A percentile compares a stretch with the other conserved stretches of the same genome.
phyloP scores from a whole-genome alignment of 2,329 filamentous ascomycete genomes.

The Colletotrichum salicis region DNA sequence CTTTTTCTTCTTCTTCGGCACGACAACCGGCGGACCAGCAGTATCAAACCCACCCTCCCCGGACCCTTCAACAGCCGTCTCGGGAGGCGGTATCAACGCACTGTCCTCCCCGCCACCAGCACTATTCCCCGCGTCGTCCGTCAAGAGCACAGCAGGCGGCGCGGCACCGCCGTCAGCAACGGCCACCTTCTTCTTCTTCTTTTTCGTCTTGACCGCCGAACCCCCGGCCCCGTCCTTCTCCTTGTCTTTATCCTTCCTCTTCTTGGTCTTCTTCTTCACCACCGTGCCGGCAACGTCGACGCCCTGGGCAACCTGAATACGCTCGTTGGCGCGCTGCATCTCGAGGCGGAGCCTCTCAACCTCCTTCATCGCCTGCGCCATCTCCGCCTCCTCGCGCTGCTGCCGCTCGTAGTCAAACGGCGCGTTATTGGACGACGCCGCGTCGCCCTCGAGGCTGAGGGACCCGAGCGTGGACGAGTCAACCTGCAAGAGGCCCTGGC shows the following conservation, averaged over 20 bases:
- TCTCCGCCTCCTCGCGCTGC: conserved; percentile 84
- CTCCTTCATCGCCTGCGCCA: conserved; percentile 87
- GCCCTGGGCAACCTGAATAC: conserved; percentile 77
- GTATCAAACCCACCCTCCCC: not conserved
- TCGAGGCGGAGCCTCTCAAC: conserved; percentile 87
- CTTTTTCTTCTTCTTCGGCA: conserved; percentile 55
- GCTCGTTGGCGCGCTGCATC: conserved; percentile 85
- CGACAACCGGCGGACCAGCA: conserved; percentile 38
- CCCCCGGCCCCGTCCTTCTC: conserved; percentile 36
- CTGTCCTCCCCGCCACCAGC: conserved; percentile 18
- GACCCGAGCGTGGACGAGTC: conserved; percentile 85
- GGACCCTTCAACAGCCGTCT: not conserved
- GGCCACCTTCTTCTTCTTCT: conserved; percentile 59
- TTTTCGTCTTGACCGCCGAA: conserved; percentile 54
- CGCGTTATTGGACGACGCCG: conserved; percentile 42
- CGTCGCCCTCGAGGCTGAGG: conserved; percentile 73
- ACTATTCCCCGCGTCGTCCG: conserved; percentile 25
- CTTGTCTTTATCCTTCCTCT: conserved; percentile 57
- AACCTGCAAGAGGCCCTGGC: conserved; percentile 78
- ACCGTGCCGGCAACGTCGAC: conserved; percentile 73
- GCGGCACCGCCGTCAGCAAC: not conserved
- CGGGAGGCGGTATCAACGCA: conserved; percentile 1
- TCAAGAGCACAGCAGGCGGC: conserved; percentile 43
- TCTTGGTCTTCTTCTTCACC: conserved; percentile 76
- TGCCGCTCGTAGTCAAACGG: conserved; percentile 71